These are phyloP conservation scores for Cenchrus fungigraminus DNA, from an alignment of 176 grass and related monocot genomes.

Conservation along the genomic window DNA sequence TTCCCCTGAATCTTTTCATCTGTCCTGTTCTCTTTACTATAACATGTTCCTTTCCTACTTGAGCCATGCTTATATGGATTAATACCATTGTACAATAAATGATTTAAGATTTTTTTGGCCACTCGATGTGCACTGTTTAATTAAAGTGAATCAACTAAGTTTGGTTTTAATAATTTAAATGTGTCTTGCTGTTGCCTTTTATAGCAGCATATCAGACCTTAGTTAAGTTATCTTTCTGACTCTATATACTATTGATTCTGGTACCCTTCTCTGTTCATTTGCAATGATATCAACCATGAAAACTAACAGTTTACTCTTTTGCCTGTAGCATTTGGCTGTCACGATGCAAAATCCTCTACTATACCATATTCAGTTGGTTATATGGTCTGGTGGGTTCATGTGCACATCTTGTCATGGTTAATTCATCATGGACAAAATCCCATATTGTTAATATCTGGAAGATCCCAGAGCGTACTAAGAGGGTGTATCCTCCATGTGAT, in stretches of 20 bases:
- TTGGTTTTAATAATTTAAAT: not conserved
- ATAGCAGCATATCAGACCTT: not conserved
- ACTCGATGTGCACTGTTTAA: not conserved
- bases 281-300: not conserved
- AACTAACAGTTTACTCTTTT: slow-evolving; percentile 35
- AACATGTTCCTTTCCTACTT: slow-evolving; percentile 5
- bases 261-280: not conserved
- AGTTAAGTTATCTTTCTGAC: not conserved
- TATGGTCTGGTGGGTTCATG: slow-evolving; percentile 90
- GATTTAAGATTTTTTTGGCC: not conserved
- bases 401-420: slow-evolving; percentile 91
- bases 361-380: slow-evolving; percentile 89
- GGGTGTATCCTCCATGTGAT: slow-evolving; percentile 93
- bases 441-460: slow-evolving; percentile 86
- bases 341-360: slow-evolving; percentile 87
- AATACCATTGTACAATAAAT: not conserved
- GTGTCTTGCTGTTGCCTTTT: not conserved
- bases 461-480: slow-evolving; percentile 76
- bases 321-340: slow-evolving; percentile 71
- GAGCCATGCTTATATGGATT: slow-evolving; percentile 3
- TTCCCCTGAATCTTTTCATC: not conserved
- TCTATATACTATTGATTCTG: not conserved
- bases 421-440: slow-evolving; percentile 94
- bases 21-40: not conserved
- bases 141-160: not conserved